Evolutionary conservation across 441 rosid species (phyloP).

Genomic region (Eugenia klotzschiana): DNA sequence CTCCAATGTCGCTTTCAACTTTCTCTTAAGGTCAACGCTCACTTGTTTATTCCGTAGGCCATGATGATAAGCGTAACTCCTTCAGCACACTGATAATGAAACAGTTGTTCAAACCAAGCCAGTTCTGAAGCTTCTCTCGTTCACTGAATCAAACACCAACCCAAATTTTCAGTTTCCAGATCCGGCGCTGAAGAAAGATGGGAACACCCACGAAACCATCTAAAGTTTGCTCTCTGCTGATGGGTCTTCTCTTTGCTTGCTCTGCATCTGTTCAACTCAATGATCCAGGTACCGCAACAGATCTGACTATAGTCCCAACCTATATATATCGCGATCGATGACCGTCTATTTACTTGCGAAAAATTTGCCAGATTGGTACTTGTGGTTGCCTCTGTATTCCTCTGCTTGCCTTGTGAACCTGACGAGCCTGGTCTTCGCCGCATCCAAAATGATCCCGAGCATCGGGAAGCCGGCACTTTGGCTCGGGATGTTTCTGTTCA

Average conservation of each 20-base stretch:
- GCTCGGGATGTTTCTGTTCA: conserved; percentile 35
- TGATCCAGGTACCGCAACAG: conserved; percentile 38
- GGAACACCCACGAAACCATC: conserved; percentile 16
- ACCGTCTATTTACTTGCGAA: background rate
- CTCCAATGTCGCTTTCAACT: background rate
- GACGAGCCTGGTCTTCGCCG: conserved; percentile 1
- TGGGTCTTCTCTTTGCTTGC: conserved; percentile 58
- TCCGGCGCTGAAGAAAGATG: conserved; percentile 19
- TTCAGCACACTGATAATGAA: background rate
- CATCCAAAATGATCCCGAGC: background rate
- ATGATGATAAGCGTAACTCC: background rate
- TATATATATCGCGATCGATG: rapidly evolving
- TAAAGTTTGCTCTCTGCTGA: conserved; percentile 37
- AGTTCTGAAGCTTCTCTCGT: background rate
- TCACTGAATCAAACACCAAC: background rate
- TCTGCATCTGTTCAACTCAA: conserved; percentile 75
- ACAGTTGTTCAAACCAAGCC: background rate
- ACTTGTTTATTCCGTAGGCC: background rate
- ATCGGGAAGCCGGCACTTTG: conserved; percentile 16
- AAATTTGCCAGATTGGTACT: conserved; percentile 52
- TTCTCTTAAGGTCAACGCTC: background rate
- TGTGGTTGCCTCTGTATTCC: conserved; percentile 72
- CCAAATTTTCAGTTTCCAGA: background rate
- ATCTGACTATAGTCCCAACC: background rate
- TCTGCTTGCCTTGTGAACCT: conserved; percentile 44